Base-by-base conservation (phyloP, 2,329 filamentous ascomycete species). In the Apiospora malaysiana region DNA sequence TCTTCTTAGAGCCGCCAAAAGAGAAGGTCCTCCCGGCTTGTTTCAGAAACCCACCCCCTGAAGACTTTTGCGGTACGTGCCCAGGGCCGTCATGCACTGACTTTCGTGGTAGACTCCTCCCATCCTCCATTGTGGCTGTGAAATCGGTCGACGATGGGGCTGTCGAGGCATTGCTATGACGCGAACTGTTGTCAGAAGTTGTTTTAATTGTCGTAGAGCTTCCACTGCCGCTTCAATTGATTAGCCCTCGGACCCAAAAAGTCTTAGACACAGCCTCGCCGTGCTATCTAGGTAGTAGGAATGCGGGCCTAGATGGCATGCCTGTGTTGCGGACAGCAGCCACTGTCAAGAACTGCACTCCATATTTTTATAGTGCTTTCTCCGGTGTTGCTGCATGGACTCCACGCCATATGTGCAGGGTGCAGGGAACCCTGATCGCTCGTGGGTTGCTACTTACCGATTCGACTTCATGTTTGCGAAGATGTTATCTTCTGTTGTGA, bases 161-260 rank as follows among this genome's bases (percentile, higher is more conserved):
- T 47, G 88, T 90, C n/a, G 88, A 90, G 69, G 84, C 86, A 79
- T 89, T 89, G 79, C 88, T 90, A 78, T 90, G 87, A 76, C 88
- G 86, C 68, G 88, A 90, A 45, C 88, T 90, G 75, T 87, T 88
- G 79, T 90, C 88, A 74, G 87, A 89, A 68, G 84, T 85, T 72
- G 87, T 87, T 79, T 90, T 88, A 71, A 88, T 90, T 47, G 86
- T 89, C 78, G 89, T 90, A 75, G 88, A 90, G 59, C 88, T 86
- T 75, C 87, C 87, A 81, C 88, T 90, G 79, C 86, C 87, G 76
- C 56, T 63, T 63, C 56, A 63, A 40, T n/a, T 63, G 56, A 63
- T 63, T 63, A 63, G 56, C 56, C 32, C 12, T 45, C n/a, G 27
- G 45, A 68, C n/a, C 27, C 32, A 45, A 10, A 68, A 46, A 45